Base-by-base conservation (phyloP, 2,329 filamentous ascomycete species). In the Fusarium sterilihyphosum region DNA sequence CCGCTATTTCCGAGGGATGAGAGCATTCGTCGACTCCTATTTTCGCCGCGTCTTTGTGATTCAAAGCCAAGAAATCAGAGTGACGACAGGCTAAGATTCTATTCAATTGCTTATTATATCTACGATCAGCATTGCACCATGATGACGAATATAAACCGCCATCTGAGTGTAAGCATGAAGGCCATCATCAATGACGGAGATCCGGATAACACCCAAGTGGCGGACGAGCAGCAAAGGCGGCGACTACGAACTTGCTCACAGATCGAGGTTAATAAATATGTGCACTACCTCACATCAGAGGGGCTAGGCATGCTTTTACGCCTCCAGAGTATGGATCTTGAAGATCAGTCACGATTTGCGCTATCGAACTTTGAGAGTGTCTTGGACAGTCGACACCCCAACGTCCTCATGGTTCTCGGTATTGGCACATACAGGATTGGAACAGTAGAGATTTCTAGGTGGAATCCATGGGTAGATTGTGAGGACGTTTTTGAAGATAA, bases 21-120 rank as follows among this genome's bases (percentile, higher is more conserved):
- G 13, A 4, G 8, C 4, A 26, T 53, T 12, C 33, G 56, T 9
- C 4, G 16, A 6, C 31, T 31, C 20, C 26, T 65, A 1, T 50
- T 38, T 4, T 11, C 20, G 1, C 16, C 29, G 17, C 5, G 10
- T 13, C 8, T 13, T 6, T 6, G 12, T 41, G 7, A 1, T 14
- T 41, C 7, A 41, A 12, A 41, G 38, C 20, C 38, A 40, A 20
- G 11, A 20, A 11, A 40, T 12, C 1, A 1, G 11, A 2, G 22
- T 7, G 22, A 40, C 38, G 17, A 35, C 2, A n/a, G 12, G 6
- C 5, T 9, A 11, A 24, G 40, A 1, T 62, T 53, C 20, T 65
- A 62, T 11, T 46, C 31, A 2, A 20, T 46, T 18, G n/a, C 12
- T 2, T 40, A 33, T 1, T 53, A 40, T 11, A 4, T 62, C 8